phyloP scores from a whole-genome alignment of 148 eudicot species.

The Dysphania ambrosioides region DNA sequence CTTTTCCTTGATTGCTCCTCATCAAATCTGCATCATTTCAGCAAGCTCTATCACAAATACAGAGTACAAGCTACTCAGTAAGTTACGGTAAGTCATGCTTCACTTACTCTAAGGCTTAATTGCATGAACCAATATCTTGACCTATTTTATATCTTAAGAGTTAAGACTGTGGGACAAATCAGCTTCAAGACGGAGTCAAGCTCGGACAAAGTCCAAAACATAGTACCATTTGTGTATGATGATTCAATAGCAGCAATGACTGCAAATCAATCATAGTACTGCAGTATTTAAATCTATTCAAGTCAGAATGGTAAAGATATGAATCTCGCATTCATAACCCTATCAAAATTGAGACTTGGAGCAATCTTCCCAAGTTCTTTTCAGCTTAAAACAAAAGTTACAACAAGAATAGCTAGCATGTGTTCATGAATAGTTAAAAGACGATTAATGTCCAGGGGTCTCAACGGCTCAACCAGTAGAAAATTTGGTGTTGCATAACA shows the following conservation, averaged over 20 bases:
- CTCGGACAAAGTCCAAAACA: background rate
- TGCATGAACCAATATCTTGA: background rate
- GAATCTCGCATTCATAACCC: background rate
- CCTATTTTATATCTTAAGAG: background rate
- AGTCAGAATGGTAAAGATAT: no score
- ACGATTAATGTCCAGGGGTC: background rate
- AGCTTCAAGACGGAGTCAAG: background rate
- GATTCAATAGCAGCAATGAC: background rate
- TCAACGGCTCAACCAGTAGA: background rate
- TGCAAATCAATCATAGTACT: background rate
- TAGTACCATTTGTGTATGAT: background rate
- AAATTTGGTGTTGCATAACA: background rate
- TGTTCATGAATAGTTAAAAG: background rate
- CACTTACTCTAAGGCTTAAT: background rate
- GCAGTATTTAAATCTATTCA: background rate
- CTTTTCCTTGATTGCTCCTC: no score
- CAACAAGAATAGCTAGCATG: no score
- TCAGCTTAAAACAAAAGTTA: no score
- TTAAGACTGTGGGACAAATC: background rate
- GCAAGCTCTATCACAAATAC: no score
- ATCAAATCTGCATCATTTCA: no score
- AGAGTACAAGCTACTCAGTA: background rate
- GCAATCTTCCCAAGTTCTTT: background rate
- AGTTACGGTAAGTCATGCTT: background rate
- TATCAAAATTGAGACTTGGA: background rate